phyloP scores from a whole-genome alignment of 2,329 filamentous ascomycete species.

The Rhytidhysteron rufulum region DNA sequence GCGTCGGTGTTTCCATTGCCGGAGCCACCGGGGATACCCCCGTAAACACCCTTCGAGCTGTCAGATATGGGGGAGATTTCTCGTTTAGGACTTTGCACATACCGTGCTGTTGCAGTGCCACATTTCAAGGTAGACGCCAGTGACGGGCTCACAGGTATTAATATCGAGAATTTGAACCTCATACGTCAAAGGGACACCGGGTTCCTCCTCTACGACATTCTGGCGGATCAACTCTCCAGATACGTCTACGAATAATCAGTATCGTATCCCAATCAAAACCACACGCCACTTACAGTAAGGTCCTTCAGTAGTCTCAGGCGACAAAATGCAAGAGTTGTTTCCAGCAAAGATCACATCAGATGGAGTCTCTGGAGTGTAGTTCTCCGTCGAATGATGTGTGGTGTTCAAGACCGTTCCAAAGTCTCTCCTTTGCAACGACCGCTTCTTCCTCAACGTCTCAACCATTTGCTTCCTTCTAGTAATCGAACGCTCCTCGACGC shows the following conservation, averaged over 20 bases:
- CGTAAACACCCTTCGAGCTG: conserved; percentile 8
- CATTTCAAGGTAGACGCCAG: conserved; percentile 46
- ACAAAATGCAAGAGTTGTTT: conserved; percentile 20
- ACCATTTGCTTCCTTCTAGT: conserved; percentile 36
- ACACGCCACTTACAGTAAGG: conserved; percentile 15
- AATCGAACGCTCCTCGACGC: conserved; percentile 34
- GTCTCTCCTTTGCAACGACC: conserved; percentile 12
- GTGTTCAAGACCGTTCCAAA: conserved; percentile 17
- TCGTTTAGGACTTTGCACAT: neutral
- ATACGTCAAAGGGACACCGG: conserved; percentile 44
- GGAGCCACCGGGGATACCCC: conserved; percentile 5
- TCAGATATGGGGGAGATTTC: conserved; percentile 1
- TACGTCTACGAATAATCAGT: conserved; percentile 22
- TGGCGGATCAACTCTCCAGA: conserved; percentile 46
- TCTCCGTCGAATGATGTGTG: conserved; percentile 16
- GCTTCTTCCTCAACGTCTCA: conserved; percentile 30
- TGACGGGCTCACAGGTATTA: conserved; percentile 47
- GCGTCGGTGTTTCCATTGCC: conserved; percentile 35
- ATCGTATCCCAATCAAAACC: neutral
- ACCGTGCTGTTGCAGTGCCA: conserved; percentile 34
- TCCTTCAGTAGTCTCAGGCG: conserved; percentile 19
- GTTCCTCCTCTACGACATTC: conserved; percentile 44
- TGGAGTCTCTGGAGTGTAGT: conserved; percentile 11
- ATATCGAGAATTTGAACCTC: conserved; percentile 52
- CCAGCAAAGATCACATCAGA: conserved; percentile 15